Conservation (phyloP, 129 eudicot genomes). For the Pulicaria dysenterica region DNA sequence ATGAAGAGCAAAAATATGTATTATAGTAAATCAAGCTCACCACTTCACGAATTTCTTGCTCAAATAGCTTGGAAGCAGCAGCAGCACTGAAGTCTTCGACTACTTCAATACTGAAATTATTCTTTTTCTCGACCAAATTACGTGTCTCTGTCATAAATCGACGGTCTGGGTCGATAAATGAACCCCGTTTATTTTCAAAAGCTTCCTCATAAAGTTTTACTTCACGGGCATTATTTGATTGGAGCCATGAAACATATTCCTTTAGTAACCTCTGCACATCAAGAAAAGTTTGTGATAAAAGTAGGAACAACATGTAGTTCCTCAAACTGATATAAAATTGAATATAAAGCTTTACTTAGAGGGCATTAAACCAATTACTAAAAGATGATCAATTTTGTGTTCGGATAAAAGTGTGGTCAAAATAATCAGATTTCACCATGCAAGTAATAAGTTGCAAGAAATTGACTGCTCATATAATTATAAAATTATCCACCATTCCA, state of each 20-base stretch:
- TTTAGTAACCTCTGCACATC: slow-evolving; percentile 51
- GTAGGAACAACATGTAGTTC: slow-evolving; percentile 1
- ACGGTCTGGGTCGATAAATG: slow-evolving; percentile 38
- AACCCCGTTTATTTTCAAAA: slow-evolving; percentile 78
- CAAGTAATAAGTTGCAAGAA: neutral
- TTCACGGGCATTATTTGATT: slow-evolving; percentile 61
- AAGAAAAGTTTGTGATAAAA: neutral
- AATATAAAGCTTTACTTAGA: too few relatives aligned
- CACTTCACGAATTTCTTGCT: slow-evolving; percentile 93
- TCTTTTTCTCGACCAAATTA: slow-evolving; percentile 52
- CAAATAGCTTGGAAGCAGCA: slow-evolving; percentile 88
- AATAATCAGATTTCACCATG: neutral
- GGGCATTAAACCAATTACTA: neutral
- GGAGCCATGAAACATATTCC: slow-evolving; percentile 72
- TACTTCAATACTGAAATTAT: slow-evolving; percentile 50
- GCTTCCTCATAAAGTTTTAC: slow-evolving; percentile 54
- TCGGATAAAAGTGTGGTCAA: neutral
- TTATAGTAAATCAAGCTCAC: slow-evolving; percentile 46
- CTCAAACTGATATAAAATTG: neutral
- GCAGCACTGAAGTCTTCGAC: slow-evolving; percentile 69
- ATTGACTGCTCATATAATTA: neutral
- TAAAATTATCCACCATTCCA: neutral
- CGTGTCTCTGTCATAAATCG: slow-evolving; percentile 44
- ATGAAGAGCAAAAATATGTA: neutral
- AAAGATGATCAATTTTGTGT: neutral